Evolutionary conservation across 148 eudicot species (phyloP), one percentile per base, ranked within the genome.

Genomic region (Selenicereus undatus): DNA sequence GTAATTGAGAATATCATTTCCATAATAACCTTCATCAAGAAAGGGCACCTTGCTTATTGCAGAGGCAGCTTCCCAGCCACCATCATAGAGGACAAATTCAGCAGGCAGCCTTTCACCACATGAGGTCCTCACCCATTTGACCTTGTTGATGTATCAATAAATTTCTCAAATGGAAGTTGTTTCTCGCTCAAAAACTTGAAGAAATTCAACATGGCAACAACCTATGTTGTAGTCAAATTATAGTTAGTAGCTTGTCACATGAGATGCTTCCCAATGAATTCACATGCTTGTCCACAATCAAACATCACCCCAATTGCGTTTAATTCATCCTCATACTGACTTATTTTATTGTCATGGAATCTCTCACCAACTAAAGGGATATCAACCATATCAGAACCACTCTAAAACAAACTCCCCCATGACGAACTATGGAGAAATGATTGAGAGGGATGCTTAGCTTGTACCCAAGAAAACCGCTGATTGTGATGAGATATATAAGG

Each of bases 291-390:
- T 17, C 75, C 64, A 42, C 76, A 78, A 20, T 86, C 91, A 72
- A 82, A 88, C 87, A 84, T 88, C 65, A 92, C 97, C 45, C 97
- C 97, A 5, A 87, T 65, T n/a, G 52, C 73, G 79, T 84, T 86
- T 14, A 92, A 78, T 87, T 88, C 97, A 22, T 86, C 89, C 29
- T 80, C 43, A 43, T 91, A 91, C 3, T 74, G n/a, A 13, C 58
- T 76, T 26, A 91, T 82, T 45, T 79, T 65, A 27, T 69, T 18
- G 48, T 80, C 90, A 83, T 92, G 91, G 51, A 79, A 92, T 5
- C 17, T 29, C 76, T 78, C 69, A 83, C 91, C 90, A 52, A 92
- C 80, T 22, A 91, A 80, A 5, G 90, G 92, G 68, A 92, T 85
- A 75, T 92, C 94, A 65, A 90, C 88, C 72, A 87, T 81, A 20